Evolutionary conservation across 2,329 filamentous ascomycete genomes (phyloP).

Genomic region (Aspergillus sp.): DNA sequence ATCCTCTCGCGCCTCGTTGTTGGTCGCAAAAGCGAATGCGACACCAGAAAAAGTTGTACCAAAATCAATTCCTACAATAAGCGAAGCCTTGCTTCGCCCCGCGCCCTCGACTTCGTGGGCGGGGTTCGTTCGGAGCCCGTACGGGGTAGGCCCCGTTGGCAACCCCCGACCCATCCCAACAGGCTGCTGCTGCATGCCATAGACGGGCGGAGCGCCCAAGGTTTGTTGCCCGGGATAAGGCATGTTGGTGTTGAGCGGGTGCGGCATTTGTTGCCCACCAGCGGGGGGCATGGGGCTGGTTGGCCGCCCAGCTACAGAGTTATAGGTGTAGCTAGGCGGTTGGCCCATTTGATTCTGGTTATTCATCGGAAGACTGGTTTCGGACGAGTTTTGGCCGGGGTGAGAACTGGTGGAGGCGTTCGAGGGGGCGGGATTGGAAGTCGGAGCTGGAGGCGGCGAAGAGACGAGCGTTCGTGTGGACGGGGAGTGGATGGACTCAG

Average conservation of each 20-base stretch:
- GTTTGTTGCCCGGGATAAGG: slow-evolving; percentile 48
- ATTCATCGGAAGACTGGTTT: slow-evolving; percentile 58
- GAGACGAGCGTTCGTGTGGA: slow-evolving; percentile 14
- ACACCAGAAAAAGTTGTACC: slow-evolving; percentile 98
- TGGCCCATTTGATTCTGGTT: slow-evolving; percentile 55
- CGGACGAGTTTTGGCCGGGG: slow-evolving; percentile 45
- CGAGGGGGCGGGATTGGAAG: slow-evolving; percentile 34
- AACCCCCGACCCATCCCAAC: slow-evolving; percentile 28
- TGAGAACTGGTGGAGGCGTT: slow-evolving; percentile 35
- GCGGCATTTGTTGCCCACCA: slow-evolving; percentile 36
- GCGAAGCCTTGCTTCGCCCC: slow-evolving; percentile 87
- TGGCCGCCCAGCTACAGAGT: slow-evolving; percentile 49
- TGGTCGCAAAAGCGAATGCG: slow-evolving; percentile 88
- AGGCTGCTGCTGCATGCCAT: slow-evolving; percentile 43
- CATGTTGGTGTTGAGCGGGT: slow-evolving; percentile 56
- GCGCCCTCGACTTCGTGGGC: slow-evolving; percentile 77
- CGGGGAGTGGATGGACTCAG: slow-evolving; percentile 22
- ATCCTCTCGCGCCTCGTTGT: slow-evolving; percentile 96
- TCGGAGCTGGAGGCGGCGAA: slow-evolving; percentile 20
- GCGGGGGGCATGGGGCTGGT: slow-evolving; percentile 53
- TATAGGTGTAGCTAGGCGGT: slow-evolving; percentile 64
- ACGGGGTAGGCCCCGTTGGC: slow-evolving; percentile 24
- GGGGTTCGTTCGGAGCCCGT: slow-evolving; percentile 30
- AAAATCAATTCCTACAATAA: slow-evolving; percentile 99
- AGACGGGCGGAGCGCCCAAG: slow-evolving; percentile 46